Base-by-base conservation (phyloP, 352 stramenopile species). In the Phytophthora boehmeriae region DNA sequence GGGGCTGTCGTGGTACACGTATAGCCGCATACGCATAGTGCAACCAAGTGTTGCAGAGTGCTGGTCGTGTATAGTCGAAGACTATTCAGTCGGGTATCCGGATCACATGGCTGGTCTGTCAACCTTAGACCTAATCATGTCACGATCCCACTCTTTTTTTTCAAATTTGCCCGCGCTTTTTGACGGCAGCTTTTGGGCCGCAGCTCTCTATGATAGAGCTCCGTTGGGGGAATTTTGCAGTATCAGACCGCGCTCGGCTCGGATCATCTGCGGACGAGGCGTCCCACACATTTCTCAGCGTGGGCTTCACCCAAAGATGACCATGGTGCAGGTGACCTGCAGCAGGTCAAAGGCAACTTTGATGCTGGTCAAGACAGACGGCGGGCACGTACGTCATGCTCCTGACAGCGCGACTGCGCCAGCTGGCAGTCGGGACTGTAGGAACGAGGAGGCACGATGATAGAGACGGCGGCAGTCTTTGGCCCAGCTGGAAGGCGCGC, bases 271-370 rank as follows among this genome's bases (percentile, higher is more conserved):
- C 14, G 19, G 38, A 44, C 38, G 38, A 22, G n/a, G 34, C 35
- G 43, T 63, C 56, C 49, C 54, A 59, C 44, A 66, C 60, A 42
- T 70, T 69, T 73, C 60, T 62, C 60, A 73, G 49, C 38, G 49
- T 66, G 49, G 53, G 20, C 50, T 54, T 54, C 47, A 48, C 35
- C 43, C 14, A 8, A 41, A 51, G 51, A 30, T 50, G 42, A 41
- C 17, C 6, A 22, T 54, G 38, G 22, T 56, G 46, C n/a, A n/a
- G n/a, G n/a, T n/a, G n/a, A n/a, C n/a, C n/a, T n/a, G n/a, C n/a
- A n/a, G n/a, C n/a, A n/a, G n/a, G n/a, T n/a, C n/a, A n/a, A n/a
- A n/a, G 35, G 35, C 35, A 9, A 42, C 19, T 4, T 16, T 20
- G 38, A 19, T 48, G 8, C 5, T 3, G 17, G 17, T 4, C 17